Evolutionary conservation across 1,284 basidiomycete genomes (phyloP).

Genomic region (Tetrapyrgos nigripes): DNA sequence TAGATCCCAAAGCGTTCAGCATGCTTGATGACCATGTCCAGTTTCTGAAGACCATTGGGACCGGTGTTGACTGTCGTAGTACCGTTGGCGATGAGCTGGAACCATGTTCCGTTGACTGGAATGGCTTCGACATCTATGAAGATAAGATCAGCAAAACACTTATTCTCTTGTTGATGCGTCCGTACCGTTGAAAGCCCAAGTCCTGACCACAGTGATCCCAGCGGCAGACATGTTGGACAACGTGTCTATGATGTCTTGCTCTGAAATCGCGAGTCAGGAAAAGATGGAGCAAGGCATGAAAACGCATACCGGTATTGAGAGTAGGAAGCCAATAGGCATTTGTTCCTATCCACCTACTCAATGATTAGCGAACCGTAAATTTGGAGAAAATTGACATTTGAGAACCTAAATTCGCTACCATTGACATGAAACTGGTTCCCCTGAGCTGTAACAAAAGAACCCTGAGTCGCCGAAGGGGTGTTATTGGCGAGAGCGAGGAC

Average conservation of each 20-base stretch:
- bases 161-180: slow-evolving; percentile 18
- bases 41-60: slow-evolving; percentile 67
- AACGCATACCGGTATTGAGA: slow-evolving; percentile 44
- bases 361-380: neutral
- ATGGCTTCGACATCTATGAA: slow-evolving; percentile 56
- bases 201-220: slow-evolving; percentile 67
- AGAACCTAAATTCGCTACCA: slow-evolving; percentile 46
- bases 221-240: slow-evolving; percentile 60
- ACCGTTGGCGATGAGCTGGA: slow-evolving; percentile 55
- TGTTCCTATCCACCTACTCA: slow-evolving; percentile 61
- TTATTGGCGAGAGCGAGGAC: slow-evolving; percentile 25
- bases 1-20: slow-evolving; percentile 67
- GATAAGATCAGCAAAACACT: neutral
- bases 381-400: neutral
- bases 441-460: slow-evolving; percentile 47
- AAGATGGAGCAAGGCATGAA: neutral
- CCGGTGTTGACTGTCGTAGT: slow-evolving; percentile 62
- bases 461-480: slow-evolving; percentile 13
- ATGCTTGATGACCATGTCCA: slow-evolving; percentile 67
- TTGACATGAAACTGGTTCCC: slow-evolving; percentile 56
- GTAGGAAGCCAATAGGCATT: slow-evolving; percentile 73
- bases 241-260: slow-evolving; percentile 63
- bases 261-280: slow-evolving; percentile 13
- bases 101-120: slow-evolving; percentile 64
- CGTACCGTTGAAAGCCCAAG: slow-evolving; percentile 70